Percentiles rank a stretch among this genome's conserved stretches.
Evolutionary conservation across 2,329 filamentous ascomycete genomes (phyloP).

Genomic region (Chaetomium strumarium): DNA sequence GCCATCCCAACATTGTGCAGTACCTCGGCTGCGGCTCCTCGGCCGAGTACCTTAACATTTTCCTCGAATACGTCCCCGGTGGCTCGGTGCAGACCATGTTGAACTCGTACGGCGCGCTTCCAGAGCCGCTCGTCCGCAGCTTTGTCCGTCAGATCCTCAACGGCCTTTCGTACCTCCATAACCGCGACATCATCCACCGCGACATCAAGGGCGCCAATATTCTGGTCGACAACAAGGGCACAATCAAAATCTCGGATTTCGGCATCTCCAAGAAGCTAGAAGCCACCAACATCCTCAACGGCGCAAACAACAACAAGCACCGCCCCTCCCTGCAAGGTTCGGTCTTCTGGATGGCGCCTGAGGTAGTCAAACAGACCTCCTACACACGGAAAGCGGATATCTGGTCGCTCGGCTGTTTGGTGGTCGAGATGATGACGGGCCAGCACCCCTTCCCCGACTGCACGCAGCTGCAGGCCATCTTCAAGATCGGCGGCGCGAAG

Average conservation of each 20-base stretch:
- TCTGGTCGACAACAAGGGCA: conserved; percentile 96
- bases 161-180: conserved; percentile 88
- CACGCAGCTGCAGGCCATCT: conserved; percentile 95
- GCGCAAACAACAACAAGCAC: conserved; percentile 61
- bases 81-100: conserved; percentile 98
- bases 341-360: conserved; percentile 99
- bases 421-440: conserved; percentile 99
- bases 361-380: conserved; percentile 95
- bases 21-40: conserved; percentile 94
- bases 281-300: conserved; percentile 74
- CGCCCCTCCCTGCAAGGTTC: conserved; percentile 85
- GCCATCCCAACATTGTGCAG: conserved; percentile 96
- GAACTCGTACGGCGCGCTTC: conserved; percentile 92
- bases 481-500: conserved; percentile 89
- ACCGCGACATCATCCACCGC: conserved; percentile 91
- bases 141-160: conserved; percentile 95
- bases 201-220: conserved; percentile 99
- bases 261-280: conserved; percentile 98
- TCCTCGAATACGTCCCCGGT: conserved; percentile 96
- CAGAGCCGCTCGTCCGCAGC: conserved; percentile 88
- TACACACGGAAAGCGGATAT: conserved; percentile 99
- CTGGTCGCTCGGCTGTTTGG: conserved; percentile 92
- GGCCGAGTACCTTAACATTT: conserved; percentile 92
- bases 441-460: conserved; percentile 95
- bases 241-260: conserved; percentile 98